Evolutionary conservation across 345 rosid genomes (phyloP).

Genomic region (Rhodamnia argentea): DNA sequence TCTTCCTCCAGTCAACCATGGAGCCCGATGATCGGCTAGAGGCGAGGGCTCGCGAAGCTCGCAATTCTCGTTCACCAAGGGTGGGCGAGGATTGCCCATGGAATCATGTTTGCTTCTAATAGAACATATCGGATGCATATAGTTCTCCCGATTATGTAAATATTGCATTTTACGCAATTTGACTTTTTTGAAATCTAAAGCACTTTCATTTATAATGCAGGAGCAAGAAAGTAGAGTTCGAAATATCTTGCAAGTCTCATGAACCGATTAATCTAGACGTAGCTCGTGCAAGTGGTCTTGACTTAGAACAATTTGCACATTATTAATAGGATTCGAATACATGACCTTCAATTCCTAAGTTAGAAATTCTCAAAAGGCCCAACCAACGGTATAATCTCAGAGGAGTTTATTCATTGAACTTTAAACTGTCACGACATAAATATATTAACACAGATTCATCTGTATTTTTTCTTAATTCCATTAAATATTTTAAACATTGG

Average conservation of each 20-base stretch:
- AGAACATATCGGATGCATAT: no score
- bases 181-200: background rate
- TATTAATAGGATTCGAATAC: background rate
- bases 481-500: background rate
- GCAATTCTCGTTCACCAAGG: no score
- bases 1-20: no score
- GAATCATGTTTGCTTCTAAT: no score
- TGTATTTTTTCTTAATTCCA: background rate
- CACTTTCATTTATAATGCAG: background rate
- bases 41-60: no score
- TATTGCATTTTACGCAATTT: background rate
- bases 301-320: background rate
- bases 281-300: fast-evolving
- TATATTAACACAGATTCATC: background rate
- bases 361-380: background rate
- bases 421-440: background rate
- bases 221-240: background rate
- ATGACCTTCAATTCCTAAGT: background rate
- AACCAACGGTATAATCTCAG: background rate
- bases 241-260: background rate
- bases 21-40: no score
- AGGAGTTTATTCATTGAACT: background rate
- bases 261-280: background rate
- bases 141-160: background rate
- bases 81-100: no score